Evolutionary conservation across 2,329 filamentous ascomycete genomes (phyloP), one percentile per base, ranked within the genome.

Genomic region (Clonostachys chloroleuca): DNA sequence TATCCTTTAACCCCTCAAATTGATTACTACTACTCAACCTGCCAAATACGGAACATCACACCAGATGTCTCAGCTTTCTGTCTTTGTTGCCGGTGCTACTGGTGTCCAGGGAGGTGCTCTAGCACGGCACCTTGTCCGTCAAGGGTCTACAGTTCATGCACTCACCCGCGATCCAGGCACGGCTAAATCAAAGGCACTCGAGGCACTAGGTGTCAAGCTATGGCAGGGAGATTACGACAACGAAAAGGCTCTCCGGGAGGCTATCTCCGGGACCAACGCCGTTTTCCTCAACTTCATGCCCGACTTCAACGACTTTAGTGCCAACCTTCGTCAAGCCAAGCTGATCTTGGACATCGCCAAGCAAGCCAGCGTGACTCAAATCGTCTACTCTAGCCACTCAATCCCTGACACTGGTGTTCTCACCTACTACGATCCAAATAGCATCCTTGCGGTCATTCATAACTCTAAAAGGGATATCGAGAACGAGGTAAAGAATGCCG

Each of bases 391-490:
- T 1, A 66, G 61, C 40, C 55, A 55, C 6, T 50, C 73, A 8
- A 54, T 56, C 10, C 56, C 60, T 6, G 52, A 60, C 12, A 30
- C 9, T 10, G 9, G 24, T 10, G 40, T 47, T 46, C 58, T 61
- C 51, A 51, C 64, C 16, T 39, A 39, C 17, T n/a, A n/a, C 36
- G 17, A 39, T 18, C 56, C 59, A 0, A 49, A 58, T 5, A 50
- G 57, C 33, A 43, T 66, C 12, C 45, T 62, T 0, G 63, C 58
- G 6, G 57, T 50, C 7, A 44, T 68, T 4, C 49, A 72, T 5
- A 48, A 59, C 8, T 60, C 60, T n/a, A 80, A 80, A 54, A 54
- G 60, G 17, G 54, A 56, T 2, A 64, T 76, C 18, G 75, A 80
- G 51, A 49, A 61, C 2, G 58, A 59, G 16, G 56, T 74, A 4